These are phyloP conservation scores for Penium margaritaceum DNA, from an alignment of 139 green algal species.

Conservation along the genomic window DNA sequence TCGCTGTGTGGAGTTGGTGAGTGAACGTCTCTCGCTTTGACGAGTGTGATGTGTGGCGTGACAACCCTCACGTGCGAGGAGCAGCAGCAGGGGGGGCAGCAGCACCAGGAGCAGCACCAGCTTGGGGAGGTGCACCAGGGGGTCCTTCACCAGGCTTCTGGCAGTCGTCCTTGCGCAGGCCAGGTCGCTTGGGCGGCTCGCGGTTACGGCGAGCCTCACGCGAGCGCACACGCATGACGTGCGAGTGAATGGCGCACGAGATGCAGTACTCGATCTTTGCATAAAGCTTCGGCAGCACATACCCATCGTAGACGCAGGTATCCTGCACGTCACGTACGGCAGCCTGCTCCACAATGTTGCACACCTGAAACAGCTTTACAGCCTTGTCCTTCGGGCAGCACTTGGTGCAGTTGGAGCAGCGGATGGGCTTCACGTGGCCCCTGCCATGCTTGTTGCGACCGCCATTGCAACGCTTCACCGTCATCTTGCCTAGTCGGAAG, in stretches of 20 bases:
- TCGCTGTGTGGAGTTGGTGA: no score
- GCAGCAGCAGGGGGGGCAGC: no score
- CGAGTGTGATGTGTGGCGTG: no score
- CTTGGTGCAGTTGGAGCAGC: slow-evolving; percentile 45
- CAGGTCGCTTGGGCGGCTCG: slow-evolving; percentile 80
- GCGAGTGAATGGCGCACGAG: slow-evolving; percentile 94
- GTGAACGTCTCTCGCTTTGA: no score
- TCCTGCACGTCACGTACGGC: slow-evolving; percentile 97
- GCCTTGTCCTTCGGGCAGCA: slow-evolving; percentile 78
- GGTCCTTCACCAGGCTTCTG: no score
- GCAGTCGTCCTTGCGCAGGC: no score
- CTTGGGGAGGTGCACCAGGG: no score
- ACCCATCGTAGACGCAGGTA: slow-evolving; percentile 66
- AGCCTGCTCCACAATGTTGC: slow-evolving; percentile 91
- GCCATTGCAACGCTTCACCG: slow-evolving; percentile 76
- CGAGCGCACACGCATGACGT: slow-evolving; percentile 93
- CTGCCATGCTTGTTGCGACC: slow-evolving; percentile 81
- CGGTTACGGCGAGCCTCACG: slow-evolving; percentile 76
- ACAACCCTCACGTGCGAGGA: no score
- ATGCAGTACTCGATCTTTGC: slow-evolving; percentile 99
- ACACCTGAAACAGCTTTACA: slow-evolving; percentile 97
- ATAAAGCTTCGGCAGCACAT: slow-evolving; percentile 98
- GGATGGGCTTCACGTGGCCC: slow-evolving; percentile 56
- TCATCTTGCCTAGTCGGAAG: no score
- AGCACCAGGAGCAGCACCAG: no score